Percentiles rank a stretch among this genome's conserved stretches.
phyloP scores from a whole-genome alignment of 495 filamentous ascomycete genomes.

The Aspergillus saccharolyticus region DNA sequence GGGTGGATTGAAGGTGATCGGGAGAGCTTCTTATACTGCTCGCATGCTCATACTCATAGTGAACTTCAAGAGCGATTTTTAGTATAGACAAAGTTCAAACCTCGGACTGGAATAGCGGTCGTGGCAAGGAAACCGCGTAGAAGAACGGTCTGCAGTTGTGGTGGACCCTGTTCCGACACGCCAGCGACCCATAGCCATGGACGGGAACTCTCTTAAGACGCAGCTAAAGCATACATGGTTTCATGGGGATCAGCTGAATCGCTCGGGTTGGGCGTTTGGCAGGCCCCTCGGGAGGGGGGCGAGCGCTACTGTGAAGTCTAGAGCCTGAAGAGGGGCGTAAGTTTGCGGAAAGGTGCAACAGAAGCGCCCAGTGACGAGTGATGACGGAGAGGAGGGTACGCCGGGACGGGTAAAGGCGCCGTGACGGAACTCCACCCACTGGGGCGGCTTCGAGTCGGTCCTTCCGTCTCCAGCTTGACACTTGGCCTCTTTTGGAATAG shows the following conservation, averaged over 20 bases:
- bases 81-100: too few relatives aligned
- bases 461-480: constrained; percentile 20
- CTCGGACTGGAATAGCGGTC: constrained; percentile 9
- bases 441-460: constrained; percentile 12
- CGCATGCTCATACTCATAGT: neutral
- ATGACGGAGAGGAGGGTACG: constrained; percentile 21
- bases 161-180: constrained; percentile 25
- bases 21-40: neutral
- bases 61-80: too few relatives aligned
- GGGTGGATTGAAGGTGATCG: neutral
- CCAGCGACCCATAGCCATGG: constrained; percentile 40
- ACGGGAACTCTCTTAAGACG: constrained; percentile 28
- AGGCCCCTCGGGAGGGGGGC: constrained; percentile 11
- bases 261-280: constrained; percentile 26
- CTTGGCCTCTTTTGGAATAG: neutral
- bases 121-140: constrained; percentile 15
- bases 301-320: constrained; percentile 21
- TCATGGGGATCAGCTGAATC: constrained; percentile 35
- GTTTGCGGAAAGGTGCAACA: constrained; percentile 13
- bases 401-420: constrained; percentile 30
- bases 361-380: constrained; percentile 11
- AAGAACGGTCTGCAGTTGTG: constrained; percentile 20
- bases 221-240: constrained; percentile 24
- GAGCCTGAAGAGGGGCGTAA: constrained; percentile 21
- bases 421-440: constrained; percentile 22